phyloP scores from a whole-genome alignment of 306 rosid species.

The Begonia loranthoides region DNA sequence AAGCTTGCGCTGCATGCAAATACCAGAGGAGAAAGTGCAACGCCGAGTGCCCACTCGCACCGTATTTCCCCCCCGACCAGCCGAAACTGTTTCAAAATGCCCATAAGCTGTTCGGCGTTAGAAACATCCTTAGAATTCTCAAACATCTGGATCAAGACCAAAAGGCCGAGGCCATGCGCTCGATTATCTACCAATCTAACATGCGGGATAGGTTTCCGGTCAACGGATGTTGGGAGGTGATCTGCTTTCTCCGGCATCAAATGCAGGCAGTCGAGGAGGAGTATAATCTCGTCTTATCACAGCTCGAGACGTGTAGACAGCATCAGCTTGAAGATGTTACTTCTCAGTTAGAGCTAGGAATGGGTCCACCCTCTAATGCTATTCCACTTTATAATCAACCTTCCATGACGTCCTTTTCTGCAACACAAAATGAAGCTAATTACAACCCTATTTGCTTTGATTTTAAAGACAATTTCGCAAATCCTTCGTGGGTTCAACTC shows the following conservation, averaged over 20 bases:
- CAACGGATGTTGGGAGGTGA: constrained; percentile 16
- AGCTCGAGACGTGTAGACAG: constrained; percentile 42
- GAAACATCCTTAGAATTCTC: constrained; percentile 13
- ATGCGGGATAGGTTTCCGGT: constrained; percentile 13
- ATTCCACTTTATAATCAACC: constrained; percentile 23
- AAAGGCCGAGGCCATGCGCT: constrained; percentile 13
- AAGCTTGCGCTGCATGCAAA: constrained; percentile 29
- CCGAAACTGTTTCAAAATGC: constrained; percentile 14
- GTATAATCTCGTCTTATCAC: constrained; percentile 35
- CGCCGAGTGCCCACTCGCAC: constrained; percentile 13
- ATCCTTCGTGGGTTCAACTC: constrained; percentile 32
- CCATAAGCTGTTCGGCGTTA: constrained; percentile 23
- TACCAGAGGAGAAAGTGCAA: constrained; percentile 21
- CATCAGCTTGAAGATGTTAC: constrained; percentile 30
- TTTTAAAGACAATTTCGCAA: constrained; percentile 22
- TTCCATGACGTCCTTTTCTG: constrained; percentile 19
- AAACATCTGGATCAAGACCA: background rate
- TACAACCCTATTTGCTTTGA: constrained; percentile 25
- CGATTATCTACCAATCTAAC: constrained; percentile 17
- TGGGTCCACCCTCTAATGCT: constrained; percentile 29
- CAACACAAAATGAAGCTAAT: constrained; percentile 19
- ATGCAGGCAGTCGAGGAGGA: constrained; percentile 35
- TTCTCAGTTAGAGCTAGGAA: constrained; percentile 50
- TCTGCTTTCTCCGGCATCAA: constrained; percentile 24
- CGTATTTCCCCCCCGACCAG: constrained; percentile 18